Percentiles rank a stretch among this genome's conserved stretches.
These are phyloP conservation scores for Bothriochloa decipiens DNA, from an alignment of 176 grass and related monocot species.

Conservation along the genomic window DNA sequence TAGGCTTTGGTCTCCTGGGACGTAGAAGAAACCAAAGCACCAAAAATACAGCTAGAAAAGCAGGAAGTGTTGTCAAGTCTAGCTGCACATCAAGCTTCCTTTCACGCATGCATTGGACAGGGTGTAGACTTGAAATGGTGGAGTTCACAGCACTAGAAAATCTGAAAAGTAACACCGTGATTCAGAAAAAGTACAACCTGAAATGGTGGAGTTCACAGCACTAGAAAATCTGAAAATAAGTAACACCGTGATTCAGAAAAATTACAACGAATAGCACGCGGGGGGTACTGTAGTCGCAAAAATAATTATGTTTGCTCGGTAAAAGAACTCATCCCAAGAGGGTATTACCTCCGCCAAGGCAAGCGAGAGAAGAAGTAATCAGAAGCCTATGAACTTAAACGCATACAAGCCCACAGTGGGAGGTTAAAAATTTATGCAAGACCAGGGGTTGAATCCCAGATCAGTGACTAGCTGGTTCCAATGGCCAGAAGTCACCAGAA, in stretches of 20 bases:
- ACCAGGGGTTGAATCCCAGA: background rate
- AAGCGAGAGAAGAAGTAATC: background rate
- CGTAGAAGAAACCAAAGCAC: conserved; percentile 91
- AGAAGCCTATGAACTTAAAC: background rate
- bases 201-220: conserved; percentile 82
- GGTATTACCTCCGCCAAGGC: background rate
- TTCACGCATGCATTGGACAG: conserved; percentile 76
- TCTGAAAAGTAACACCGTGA: conserved; percentile 44
- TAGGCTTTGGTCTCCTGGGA: conserved; percentile 85
- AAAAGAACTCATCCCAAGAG: background rate
- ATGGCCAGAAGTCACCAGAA: background rate
- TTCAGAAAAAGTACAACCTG: conserved; percentile 16
- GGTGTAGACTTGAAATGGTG: conserved; percentile 75
- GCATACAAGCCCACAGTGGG: background rate
- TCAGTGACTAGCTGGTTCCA: background rate
- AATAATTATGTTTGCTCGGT: background rate
- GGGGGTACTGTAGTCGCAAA: background rate
- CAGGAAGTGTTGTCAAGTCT: conserved; percentile 84
- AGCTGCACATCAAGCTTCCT: conserved; percentile 82
- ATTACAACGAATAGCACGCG: background rate
- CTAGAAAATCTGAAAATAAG: conserved; percentile 66
- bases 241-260: conserved; percentile 1
- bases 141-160: conserved; percentile 81
- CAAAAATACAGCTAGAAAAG: conserved; percentile 75
- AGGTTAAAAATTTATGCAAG: background rate